These are phyloP conservation scores for Triticum timopheevii DNA, from an alignment of 176 grass and related monocot genomes.

Conservation along the genomic window DNA sequence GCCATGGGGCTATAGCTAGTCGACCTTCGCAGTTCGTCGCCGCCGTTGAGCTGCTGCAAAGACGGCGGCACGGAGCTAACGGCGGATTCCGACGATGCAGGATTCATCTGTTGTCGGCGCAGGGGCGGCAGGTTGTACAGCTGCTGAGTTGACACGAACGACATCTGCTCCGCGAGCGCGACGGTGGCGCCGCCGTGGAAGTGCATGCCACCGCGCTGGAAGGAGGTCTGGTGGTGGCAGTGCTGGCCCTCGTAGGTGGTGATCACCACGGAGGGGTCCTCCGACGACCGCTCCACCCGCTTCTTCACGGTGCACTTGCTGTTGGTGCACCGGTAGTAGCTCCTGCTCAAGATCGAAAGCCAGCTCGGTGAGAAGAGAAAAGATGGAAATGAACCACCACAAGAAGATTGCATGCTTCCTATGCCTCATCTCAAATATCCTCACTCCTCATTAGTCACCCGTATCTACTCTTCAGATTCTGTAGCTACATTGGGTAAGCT, in stretches of 20 bases:
- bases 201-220: conserved; percentile 33
- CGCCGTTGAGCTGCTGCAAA: conserved; percentile 9
- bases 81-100: not conserved
- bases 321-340: conserved; percentile 93
- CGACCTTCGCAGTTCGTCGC: not conserved
- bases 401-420: too few relatives aligned
- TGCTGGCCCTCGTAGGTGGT: conserved; percentile 98
- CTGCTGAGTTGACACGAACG: conserved; percentile 26
- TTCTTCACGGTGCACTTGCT: conserved; percentile 92
- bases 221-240: conserved; percentile 59
- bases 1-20: not conserved
- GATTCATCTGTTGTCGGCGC: conserved; percentile 27
- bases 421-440: too few relatives aligned
- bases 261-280: conserved; percentile 73
- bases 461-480: too few relatives aligned
- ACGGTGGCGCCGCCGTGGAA: conserved; percentile 43
- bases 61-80: not conserved
- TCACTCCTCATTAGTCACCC: too few relatives aligned
- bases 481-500: too few relatives aligned
- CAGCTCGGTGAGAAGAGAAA: not conserved
- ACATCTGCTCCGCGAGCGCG: conserved; percentile 49
- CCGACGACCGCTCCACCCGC: conserved; percentile 77
- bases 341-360: conserved; percentile 44
- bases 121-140: conserved; percentile 29
- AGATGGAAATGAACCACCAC: too few relatives aligned